Evolutionary conservation across 2,329 filamentous ascomycete genomes (phyloP), one percentile per base, ranked within the genome.

Genomic region (Calonectria pseudoreteaudii): DNA sequence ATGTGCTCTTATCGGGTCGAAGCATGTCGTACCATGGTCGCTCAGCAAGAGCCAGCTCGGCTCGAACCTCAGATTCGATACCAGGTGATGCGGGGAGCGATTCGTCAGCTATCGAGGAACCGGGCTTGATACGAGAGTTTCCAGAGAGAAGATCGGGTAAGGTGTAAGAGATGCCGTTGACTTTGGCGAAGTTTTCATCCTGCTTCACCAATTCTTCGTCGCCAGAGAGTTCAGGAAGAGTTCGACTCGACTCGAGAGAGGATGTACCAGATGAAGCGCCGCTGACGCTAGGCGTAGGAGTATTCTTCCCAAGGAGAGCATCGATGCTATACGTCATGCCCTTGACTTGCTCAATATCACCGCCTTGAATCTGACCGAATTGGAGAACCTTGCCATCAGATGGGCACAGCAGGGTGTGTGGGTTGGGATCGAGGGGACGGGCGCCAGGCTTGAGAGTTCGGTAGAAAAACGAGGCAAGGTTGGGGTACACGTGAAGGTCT

Each of bases 321-420:
- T 99, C 97, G 69, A 99, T 91, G 78, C 93, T 98, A 86, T 99
- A 99, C 0, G 97, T 99, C 90, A 99, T 97, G 74, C 97, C 97
- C 86, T 99, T 99, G 76, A 99, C 96, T 86, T 99, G 97, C 84
- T 99, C 97, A 53, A 99, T 97, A 81, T 98, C 95, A 62, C 96
- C 96, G 80, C 96, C 92, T 81, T 97, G 94, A 71, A 99, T 98
- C 79, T 92, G 93, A 14, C 97, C 97, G 79, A 95, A 98, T 80
- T 98, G 96, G 31, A 99, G 90, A 58, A 99, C 90, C 76, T 94
- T 94, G 60, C 97, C 97, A 83, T 99, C 97, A 7, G 97, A 92
- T 1, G 97, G 97, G 0, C 95, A 97, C 10, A 98, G 87, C 7
- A 99, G 86, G 13, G 95, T 94, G 81, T 94, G 93, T 1, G 91